Evolutionary conservation across 2,329 filamentous ascomycete genomes (phyloP).

Genomic region (Akanthomyces lecanii): DNA sequence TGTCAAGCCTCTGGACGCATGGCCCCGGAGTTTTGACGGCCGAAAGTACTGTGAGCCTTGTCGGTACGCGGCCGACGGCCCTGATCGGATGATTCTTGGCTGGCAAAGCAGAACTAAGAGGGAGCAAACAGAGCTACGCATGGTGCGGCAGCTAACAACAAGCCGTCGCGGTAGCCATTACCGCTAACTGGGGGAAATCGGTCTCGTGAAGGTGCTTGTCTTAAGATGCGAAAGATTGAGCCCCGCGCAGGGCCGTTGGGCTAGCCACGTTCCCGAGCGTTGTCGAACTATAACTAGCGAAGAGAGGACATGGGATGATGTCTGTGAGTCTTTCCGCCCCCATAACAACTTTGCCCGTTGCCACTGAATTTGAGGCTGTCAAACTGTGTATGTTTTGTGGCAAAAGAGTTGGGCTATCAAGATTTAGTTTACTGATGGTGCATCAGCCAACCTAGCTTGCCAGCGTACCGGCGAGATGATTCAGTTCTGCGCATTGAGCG

Average conservation of each 20-base stretch:
- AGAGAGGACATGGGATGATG: background rate
- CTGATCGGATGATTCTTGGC: background rate
- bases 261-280: background rate
- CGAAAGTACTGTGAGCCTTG: background rate
- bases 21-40: background rate
- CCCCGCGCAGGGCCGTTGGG: background rate
- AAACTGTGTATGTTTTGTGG: too few relatives aligned
- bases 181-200: background rate
- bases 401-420: background rate
- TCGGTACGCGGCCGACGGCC: background rate
- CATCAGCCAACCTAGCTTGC: background rate
- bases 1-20: background rate
- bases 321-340: background rate
- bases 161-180: background rate
- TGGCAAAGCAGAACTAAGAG: background rate
- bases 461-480: background rate
- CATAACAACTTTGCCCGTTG: too few relatives aligned
- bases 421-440: background rate
- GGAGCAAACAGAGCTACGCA: background rate
- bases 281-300: background rate
- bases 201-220: background rate
- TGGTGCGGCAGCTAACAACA: constrained; percentile 1
- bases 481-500: background rate
- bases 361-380: too few relatives aligned
- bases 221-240: background rate